Base-by-base conservation (phyloP, 2,329 filamentous ascomycete species). In the Hypomyces rosellus region DNA sequence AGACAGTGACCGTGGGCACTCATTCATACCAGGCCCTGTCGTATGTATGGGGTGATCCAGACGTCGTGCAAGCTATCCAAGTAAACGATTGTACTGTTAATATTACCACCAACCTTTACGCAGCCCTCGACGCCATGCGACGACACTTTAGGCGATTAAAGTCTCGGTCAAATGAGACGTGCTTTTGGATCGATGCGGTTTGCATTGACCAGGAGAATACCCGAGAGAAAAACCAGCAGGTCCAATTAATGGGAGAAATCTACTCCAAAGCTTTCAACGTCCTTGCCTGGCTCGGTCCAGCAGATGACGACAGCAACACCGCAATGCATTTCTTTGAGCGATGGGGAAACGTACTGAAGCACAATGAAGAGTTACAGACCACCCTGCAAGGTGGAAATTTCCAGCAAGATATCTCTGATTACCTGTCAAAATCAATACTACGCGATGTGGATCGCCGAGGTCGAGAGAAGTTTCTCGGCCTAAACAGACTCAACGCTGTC, bases 111-210 rank as follows among this genome's bases (percentile, higher is more conserved):
- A 41, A 16, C 38, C 38, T 41, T 20, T 20, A 41, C 38, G 15
- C 16, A 20, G 38, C 38, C 16, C 16, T 41, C 16, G 38, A 41
- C 16, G 38, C 38, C 38, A 41, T 41, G 15, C 9, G 38, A 20
- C 16, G 38, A 20, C 16, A 41, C 2, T 41, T 41, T 16, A 18
- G 15, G 15, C 38, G 38, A 9, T 20, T 20, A 20, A 11, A 16
- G 15, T 41, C 38, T 9, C 38, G 38, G 38, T 9, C 8, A 13
- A 16, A 41, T 12, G n/a, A 9, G 38, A 41, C 38, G 14, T 41
- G 38, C 38, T 41, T 51, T 37, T 52, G 50, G 54, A 54, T 52
- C 12, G 55, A 57, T 14, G 48, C 56, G 18, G 52, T 57, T 15
- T 56, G 55, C 12, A 53, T 56, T 12, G 46, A 57, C 18, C 54